Conservation (phyloP, 352 stramenopile species). For the Globisporangium emineosum region DNA sequence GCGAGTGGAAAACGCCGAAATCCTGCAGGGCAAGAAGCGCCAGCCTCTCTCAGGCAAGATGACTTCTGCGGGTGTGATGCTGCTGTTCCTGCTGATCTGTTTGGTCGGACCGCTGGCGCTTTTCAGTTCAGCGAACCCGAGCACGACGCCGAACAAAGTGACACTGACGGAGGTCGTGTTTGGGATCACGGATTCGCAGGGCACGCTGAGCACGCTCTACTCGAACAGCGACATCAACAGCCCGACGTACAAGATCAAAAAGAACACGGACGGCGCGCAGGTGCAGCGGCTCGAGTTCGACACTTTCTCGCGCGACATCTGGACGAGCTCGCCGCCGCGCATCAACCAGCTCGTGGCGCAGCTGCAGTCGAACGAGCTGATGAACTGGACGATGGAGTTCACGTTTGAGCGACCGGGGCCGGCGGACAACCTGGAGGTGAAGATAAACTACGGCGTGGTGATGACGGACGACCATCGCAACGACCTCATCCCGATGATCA, state of each 20-base stretch:
- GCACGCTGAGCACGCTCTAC: constrained; percentile 76
- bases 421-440: constrained; percentile 52
- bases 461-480: constrained; percentile 64
- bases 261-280: constrained; percentile 66
- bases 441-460: constrained; percentile 39
- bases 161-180: constrained; percentile 61
- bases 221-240: constrained; percentile 74
- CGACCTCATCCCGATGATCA: constrained; percentile 71
- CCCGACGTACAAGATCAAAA: constrained; percentile 55
- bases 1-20: constrained; percentile 55
- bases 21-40: constrained; percentile 77
- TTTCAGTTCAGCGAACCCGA: constrained; percentile 87
- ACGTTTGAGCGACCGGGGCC: constrained; percentile 67
- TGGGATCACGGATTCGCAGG: constrained; percentile 69
- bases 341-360: constrained; percentile 66
- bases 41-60: constrained; percentile 69
- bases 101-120: constrained; percentile 72
- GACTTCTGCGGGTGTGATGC: constrained; percentile 69
- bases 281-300: constrained; percentile 81
- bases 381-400: constrained; percentile 76
- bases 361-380: constrained; percentile 57
- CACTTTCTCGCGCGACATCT: constrained; percentile 72
- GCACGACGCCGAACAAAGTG: constrained; percentile 67
- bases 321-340: constrained; percentile 67
- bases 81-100: constrained; percentile 75